These are phyloP conservation scores for Aspergillus vadensis DNA, from an alignment of 2,329 filamentous ascomycete species.

Conservation along the genomic window DNA sequence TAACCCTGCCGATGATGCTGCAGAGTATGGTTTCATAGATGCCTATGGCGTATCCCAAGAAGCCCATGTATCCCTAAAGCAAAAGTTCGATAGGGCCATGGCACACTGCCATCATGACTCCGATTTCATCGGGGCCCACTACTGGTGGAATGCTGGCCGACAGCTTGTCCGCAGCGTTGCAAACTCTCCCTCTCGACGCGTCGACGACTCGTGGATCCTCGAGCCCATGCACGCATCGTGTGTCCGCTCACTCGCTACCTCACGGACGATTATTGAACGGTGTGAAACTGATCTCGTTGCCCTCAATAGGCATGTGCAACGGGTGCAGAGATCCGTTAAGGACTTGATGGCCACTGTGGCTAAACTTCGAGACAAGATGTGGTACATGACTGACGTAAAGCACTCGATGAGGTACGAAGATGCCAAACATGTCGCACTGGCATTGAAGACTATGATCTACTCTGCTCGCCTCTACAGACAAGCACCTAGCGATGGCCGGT, in stretches of 20 bases:
- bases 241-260: slow-evolving; percentile 35
- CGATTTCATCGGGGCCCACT: slow-evolving; percentile 80
- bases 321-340: slow-evolving; percentile 72
- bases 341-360: slow-evolving; percentile 73
- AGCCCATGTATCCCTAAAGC: slow-evolving; percentile 32
- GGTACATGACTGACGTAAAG: slow-evolving; percentile 93
- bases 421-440: slow-evolving; percentile 79
- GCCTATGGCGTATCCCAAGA: slow-evolving; percentile 10
- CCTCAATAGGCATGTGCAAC: slow-evolving; percentile 78
- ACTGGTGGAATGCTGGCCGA: slow-evolving; percentile 81
- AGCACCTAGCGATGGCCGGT: slow-evolving; percentile 35
- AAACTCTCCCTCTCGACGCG: slow-evolving; percentile 50
- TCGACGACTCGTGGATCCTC: slow-evolving; percentile 69
- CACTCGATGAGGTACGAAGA: slow-evolving; percentile 88
- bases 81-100: slow-evolving; percentile 65
- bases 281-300: slow-evolving; percentile 63
- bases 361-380: slow-evolving; percentile 91
- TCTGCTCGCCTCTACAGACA: slow-evolving; percentile 40
- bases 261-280: slow-evolving; percentile 35
- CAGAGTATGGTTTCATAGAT: slow-evolving; percentile 20
- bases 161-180: slow-evolving; percentile 66
- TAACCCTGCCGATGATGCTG: slow-evolving; percentile 72
- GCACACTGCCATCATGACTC: slow-evolving; percentile 75
- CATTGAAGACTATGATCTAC: slow-evolving; percentile 84
- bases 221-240: slow-evolving; percentile 70